Evolutionary conservation across 2,329 filamentous ascomycete species (phyloP).

Genomic region (Biscogniauxia mediterranea): DNA sequence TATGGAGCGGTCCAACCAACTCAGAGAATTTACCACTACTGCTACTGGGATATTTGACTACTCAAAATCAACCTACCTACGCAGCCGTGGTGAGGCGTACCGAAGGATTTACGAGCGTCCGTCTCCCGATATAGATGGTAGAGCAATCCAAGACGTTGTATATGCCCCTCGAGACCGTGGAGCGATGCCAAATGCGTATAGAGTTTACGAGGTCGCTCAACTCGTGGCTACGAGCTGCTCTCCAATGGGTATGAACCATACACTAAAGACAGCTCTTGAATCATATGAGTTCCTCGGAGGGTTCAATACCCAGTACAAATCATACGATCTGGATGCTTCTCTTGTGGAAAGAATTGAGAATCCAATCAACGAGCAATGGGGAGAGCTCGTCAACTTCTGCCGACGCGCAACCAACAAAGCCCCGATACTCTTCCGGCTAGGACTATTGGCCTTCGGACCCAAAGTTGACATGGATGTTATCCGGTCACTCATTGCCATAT

Average conservation of each 20-base stretch:
- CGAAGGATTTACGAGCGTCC: constrained; percentile 21
- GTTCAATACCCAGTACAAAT: constrained; percentile 11
- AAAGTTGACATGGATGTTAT: constrained; percentile 27
- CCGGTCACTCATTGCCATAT: constrained; percentile 18
- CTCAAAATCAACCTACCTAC: constrained; percentile 14
- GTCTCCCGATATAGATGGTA: background rate
- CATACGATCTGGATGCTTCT: constrained; percentile 1
- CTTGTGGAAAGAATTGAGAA: constrained; percentile 30
- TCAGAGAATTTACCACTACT: constrained; percentile 22
- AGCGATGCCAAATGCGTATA: constrained; percentile 1
- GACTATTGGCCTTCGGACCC: constrained; percentile 26
- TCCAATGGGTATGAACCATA: constrained; percentile 7
- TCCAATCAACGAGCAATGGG: constrained; percentile 29
- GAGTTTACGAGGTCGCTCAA: constrained; percentile 20
- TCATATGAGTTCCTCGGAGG: constrained; percentile 34
- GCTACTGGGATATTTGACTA: background rate
- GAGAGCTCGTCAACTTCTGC: constrained; percentile 29
- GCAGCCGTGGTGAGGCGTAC: constrained; percentile 16
- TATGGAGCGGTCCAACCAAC: constrained; percentile 28
- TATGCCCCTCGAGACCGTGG: constrained; percentile 25
- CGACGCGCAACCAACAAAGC: constrained; percentile 10
- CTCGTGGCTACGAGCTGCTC: constrained; percentile 12
- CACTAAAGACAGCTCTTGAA: constrained; percentile 17
- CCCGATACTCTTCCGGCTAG: constrained; percentile 27
- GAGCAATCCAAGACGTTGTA: constrained; percentile 8